These are phyloP conservation scores for Calvatia gigantea DNA, from an alignment of 768 basidiomycete species.

Conservation along the genomic window DNA sequence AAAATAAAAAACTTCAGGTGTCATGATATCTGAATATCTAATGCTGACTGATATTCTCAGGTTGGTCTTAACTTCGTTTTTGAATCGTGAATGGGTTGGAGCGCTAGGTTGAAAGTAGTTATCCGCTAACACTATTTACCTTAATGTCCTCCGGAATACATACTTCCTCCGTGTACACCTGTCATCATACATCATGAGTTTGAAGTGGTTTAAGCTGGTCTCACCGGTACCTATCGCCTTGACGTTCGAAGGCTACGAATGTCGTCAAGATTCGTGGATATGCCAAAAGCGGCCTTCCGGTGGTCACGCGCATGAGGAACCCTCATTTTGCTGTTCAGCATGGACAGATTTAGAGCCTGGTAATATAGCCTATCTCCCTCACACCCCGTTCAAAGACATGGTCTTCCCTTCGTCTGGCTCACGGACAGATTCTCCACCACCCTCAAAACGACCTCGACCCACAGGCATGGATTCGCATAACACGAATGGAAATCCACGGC, in stretches of 20 bases:
- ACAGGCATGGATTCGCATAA: slow-evolving; percentile 4
- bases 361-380: neutral
- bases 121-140: slow-evolving; percentile 21
- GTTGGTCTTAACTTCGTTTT: slow-evolving; percentile 75
- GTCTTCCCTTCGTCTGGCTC: neutral
- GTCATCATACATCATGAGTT: no score
- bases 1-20: no score
- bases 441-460: neutral
- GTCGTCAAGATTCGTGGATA: neutral
- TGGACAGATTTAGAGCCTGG: neutral
- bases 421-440: neutral
- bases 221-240: slow-evolving; percentile 13
- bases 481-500: slow-evolving; percentile 4
- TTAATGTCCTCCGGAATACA: slow-evolving; percentile 9
- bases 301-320: slow-evolving; percentile 8
- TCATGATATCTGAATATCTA: no score
- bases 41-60: slow-evolving; percentile 33
- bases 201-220: neutral
- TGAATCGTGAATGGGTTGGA: slow-evolving; percentile 52
- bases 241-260: neutral
- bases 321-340: neutral
- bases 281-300: neutral
- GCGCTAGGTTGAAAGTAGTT: slow-evolving; percentile 30
- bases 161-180: neutral
- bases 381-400: neutral